phyloP scores from a whole-genome alignment of 75 land plant species.

The Pinus tabuliformis region DNA sequence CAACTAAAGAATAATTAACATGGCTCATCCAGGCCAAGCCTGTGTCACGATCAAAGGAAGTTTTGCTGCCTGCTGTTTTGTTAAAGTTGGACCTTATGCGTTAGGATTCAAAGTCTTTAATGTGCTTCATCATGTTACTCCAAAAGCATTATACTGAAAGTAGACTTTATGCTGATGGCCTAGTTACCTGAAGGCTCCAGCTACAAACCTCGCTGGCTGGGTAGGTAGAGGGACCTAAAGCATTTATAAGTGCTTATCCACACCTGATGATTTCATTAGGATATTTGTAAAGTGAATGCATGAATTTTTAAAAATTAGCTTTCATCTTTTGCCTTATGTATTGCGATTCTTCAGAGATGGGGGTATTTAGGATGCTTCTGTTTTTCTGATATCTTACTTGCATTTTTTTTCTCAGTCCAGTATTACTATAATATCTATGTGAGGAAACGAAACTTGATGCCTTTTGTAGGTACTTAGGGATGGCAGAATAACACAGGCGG shows the following conservation, averaged over 20 bases:
- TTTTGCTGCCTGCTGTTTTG: not conserved
- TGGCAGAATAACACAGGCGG: conserved; percentile 87
- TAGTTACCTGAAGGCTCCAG: not conserved
- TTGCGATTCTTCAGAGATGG: not conserved
- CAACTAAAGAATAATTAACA: not conserved
- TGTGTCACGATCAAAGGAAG: too few species aligned
- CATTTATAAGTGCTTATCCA: not conserved
- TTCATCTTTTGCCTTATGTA: not conserved
- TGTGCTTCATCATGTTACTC: not conserved
- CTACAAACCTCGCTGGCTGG: not conserved
- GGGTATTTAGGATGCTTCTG: not conserved
- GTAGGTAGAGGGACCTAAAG: not conserved
- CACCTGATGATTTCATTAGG: not conserved
- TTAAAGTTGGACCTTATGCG: not conserved
- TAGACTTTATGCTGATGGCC: not conserved
- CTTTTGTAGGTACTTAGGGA: conserved; percentile 74
- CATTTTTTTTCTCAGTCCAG: not conserved
- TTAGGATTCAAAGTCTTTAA: not conserved
- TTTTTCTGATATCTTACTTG: not conserved
- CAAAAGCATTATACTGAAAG: not conserved
- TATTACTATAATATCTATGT: not conserved
- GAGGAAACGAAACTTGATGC: not conserved
- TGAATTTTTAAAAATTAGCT: not conserved
- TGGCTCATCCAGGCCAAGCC: not conserved
- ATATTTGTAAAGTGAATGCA: not conserved